These are phyloP conservation scores for Nakazawaea ernobii DNA, from an alignment of 805 yeast genomes.

Conservation along the genomic window DNA sequence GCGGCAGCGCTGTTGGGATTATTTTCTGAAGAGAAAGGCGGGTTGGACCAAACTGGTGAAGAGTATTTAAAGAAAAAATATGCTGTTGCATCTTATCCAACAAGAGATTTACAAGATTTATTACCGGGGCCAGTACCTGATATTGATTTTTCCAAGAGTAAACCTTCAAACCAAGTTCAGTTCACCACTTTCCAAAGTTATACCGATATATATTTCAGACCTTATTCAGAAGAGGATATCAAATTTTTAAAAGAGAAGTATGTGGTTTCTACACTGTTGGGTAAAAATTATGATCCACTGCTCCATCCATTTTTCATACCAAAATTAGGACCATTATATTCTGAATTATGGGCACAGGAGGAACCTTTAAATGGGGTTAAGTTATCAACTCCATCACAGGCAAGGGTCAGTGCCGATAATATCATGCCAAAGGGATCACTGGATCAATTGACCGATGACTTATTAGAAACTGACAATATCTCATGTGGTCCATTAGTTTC, in stretches of 20 bases:
- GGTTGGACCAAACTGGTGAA: constrained; percentile 60
- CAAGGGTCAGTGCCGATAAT: neutral
- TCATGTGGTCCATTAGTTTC: constrained; percentile 91
- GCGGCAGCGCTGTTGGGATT: constrained; percentile 62
- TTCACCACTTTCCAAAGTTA: constrained; percentile 81
- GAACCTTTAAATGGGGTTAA: constrained; percentile 38
- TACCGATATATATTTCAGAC: constrained; percentile 79
- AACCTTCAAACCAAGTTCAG: constrained; percentile 88
- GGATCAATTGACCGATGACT: constrained; percentile 51
- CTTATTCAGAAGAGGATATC: constrained; percentile 74
- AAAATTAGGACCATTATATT: constrained; percentile 75
- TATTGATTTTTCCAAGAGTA: constrained; percentile 75
- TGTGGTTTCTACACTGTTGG: constrained; percentile 44
- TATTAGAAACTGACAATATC: constrained; percentile 64
- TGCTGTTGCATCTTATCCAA: constrained; percentile 90
- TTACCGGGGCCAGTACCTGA: constrained; percentile 89
- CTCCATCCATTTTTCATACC: constrained; percentile 76
- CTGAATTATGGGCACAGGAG: constrained; percentile 83
- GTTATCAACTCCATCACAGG: constrained; percentile 3
- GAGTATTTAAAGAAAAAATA: constrained; percentile 71
- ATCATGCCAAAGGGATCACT: constrained; percentile 53
- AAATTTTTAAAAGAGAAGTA: constrained; percentile 60
- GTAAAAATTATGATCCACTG: constrained; percentile 55
- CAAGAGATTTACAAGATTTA: constrained; percentile 62
- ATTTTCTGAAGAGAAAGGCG: constrained; percentile 54